Conservation (phyloP, 495 filamentous ascomycete species). For the Penicillium egyptiacum region DNA sequence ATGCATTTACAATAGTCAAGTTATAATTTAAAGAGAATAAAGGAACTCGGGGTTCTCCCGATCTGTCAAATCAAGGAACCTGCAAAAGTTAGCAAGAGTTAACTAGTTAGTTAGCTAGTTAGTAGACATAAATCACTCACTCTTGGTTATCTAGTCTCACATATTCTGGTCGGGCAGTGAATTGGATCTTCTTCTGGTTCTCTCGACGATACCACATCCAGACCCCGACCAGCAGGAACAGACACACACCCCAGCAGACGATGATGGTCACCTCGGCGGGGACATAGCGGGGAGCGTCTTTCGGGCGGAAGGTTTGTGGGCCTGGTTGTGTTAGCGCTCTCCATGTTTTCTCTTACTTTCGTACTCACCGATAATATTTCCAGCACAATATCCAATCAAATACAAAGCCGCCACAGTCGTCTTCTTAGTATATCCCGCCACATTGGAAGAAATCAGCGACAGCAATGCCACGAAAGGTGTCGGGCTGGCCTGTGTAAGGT, state of each 20-base stretch:
- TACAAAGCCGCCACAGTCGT: conserved; percentile 68
- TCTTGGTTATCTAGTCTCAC: conserved; percentile 68
- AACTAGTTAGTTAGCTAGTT: not conserved
- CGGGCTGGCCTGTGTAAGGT: conserved; percentile 59
- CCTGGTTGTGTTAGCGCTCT: conserved; percentile 28
- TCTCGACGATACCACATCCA: conserved; percentile 59
- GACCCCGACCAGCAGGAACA: conserved; percentile 60
- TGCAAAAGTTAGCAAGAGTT: conserved; percentile 20
- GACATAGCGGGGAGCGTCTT: conserved; percentile 61
- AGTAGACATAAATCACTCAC: conserved; percentile 24
- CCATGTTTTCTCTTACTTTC: conserved; percentile 5
- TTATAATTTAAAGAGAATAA: conserved; percentile 29
- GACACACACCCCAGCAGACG: conserved; percentile 57
- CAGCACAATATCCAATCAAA: conserved; percentile 60
- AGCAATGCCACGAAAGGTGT: conserved; percentile 47
- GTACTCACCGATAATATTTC: conserved; percentile 45
- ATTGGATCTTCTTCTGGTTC: conserved; percentile 61
- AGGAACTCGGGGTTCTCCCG: conserved; percentile 44
- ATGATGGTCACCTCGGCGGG: conserved; percentile 69
- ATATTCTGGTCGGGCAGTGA: conserved; percentile 56
- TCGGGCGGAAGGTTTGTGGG: conserved; percentile 59
- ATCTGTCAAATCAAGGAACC: conserved; percentile 59
- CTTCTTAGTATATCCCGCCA: conserved; percentile 72
- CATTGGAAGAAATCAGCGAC: conserved; percentile 60
- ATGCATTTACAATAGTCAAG: not conserved